Evolutionary conservation across 208 protist genomes (phyloP).

Genomic region (Leishmania mexicana): DNA sequence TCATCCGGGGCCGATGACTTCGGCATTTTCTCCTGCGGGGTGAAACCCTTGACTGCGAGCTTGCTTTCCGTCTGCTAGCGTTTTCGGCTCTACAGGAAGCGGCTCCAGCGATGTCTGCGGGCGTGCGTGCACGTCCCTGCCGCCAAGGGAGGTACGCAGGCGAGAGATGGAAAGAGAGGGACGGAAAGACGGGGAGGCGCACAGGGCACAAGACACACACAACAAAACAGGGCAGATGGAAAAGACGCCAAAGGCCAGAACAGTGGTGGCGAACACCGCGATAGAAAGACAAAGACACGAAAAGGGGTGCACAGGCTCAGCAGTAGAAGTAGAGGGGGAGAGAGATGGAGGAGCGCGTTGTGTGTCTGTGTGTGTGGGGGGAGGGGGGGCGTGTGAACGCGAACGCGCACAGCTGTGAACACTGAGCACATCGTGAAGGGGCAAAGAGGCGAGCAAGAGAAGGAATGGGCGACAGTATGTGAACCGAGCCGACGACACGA

Average conservation of each 20-base stretch:
- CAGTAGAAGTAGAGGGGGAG: not conserved
- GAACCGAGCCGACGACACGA: not conserved
- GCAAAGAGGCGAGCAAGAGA: not conserved
- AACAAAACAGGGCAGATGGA: not conserved
- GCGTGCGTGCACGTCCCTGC: not conserved
- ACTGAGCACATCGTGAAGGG: not conserved
- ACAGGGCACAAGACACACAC: not conserved
- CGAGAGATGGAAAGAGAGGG: no score
- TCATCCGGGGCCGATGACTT: constrained; percentile 26
- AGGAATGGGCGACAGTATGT: not conserved
- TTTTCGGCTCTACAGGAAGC: not conserved
- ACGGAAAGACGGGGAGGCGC: not conserved
- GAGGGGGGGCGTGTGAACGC: not conserved
- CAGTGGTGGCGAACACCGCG: not conserved
- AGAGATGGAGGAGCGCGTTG: not conserved
- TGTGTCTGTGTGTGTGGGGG: not conserved
- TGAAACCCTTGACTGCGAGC: not conserved
- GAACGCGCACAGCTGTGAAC: not conserved
- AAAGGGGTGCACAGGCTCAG: not conserved
- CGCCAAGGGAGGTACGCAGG: not conserved
- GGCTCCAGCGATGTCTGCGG: not conserved
- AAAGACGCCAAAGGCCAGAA: not conserved
- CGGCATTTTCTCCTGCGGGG: constrained; percentile 5
- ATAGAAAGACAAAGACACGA: no score
- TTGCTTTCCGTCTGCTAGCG: not conserved